Conservation (phyloP, 768 basidiomycete species). For the Myochromella boudieri region DNA sequence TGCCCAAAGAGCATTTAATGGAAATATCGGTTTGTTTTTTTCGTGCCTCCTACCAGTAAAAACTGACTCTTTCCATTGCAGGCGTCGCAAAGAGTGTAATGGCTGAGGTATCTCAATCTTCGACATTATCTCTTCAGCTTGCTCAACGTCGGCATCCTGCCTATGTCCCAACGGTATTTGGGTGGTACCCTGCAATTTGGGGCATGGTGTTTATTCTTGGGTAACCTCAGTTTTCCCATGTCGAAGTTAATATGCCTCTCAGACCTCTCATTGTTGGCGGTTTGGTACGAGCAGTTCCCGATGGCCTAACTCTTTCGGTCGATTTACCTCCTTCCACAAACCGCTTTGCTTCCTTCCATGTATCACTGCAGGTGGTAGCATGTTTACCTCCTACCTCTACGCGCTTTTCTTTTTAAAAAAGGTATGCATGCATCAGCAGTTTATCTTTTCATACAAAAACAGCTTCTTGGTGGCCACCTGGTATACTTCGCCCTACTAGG, state of each 20-base stretch:
- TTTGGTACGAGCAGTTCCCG: slow-evolving; percentile 25
- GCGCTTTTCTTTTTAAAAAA: slow-evolving; percentile 25
- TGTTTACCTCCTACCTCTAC: slow-evolving; percentile 18
- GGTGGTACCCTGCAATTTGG: slow-evolving; percentile 24
- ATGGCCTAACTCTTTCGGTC: slow-evolving; percentile 27
- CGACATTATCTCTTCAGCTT: too few species aligned
- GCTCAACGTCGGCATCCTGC: slow-evolving; percentile 9
- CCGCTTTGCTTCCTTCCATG: slow-evolving; percentile 34
- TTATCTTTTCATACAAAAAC: too few species aligned
- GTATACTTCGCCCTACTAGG: too few species aligned
- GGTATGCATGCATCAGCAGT: too few species aligned
- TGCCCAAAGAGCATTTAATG: slow-evolving; percentile 36
- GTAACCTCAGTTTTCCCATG: too few species aligned
- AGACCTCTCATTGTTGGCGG: slow-evolving; percentile 29
- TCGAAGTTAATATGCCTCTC: too few species aligned
- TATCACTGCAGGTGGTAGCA: slow-evolving; percentile 13
- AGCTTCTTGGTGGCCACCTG: too few species aligned
- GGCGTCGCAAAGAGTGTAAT: slow-evolving; percentile 17
- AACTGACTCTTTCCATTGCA: not conserved
- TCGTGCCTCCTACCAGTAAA: not conserved
- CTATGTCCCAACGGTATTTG: slow-evolving; percentile 11
- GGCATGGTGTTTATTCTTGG: slow-evolving; percentile 24
- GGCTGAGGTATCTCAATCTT: slow-evolving; percentile 8
- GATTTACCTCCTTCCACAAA: slow-evolving; percentile 22
- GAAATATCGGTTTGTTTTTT: slow-evolving; percentile 29